These are phyloP conservation scores for Hypoxylon perforatum DNA, from an alignment of 495 filamentous ascomycete species.

Conservation along the genomic window DNA sequence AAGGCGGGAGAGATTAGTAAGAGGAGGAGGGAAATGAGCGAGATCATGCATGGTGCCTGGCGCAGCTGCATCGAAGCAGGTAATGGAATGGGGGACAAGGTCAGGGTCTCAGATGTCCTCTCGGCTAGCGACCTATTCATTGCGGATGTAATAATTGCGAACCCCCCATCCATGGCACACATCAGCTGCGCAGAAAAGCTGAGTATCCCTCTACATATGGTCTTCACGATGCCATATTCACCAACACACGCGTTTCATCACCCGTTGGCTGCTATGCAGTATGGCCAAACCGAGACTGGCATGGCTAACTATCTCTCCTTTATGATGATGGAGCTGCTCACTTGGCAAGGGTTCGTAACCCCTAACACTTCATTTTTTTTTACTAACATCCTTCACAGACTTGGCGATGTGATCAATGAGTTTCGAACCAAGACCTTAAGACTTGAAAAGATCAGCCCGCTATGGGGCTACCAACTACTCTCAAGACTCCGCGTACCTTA, in stretches of 20 bases:
- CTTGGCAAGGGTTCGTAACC: constrained; percentile 53
- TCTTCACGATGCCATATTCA: constrained; percentile 77
- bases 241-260: constrained; percentile 68
- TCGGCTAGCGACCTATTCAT: constrained; percentile 64
- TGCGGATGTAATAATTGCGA: constrained; percentile 75
- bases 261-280: constrained; percentile 62
- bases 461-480: no score
- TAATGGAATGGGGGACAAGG: constrained; percentile 49
- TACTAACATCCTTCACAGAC: no score
- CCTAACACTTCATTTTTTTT: no score
- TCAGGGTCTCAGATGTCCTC: constrained; percentile 47
- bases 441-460: no score
- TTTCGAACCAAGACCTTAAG: no score
- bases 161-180: constrained; percentile 75
- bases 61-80: constrained; percentile 65
- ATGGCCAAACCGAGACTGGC: constrained; percentile 56
- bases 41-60: constrained; percentile 70
- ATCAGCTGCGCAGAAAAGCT: constrained; percentile 71
- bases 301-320: constrained; percentile 70
- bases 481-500: no score
- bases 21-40: constrained; percentile 66
- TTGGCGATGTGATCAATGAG: no score
- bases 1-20: constrained; percentile 69
- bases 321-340: constrained; percentile 70
- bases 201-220: constrained; percentile 70